Base-by-base conservation (phyloP, 192 early-diverging fungal genomes). In the Mortierella claussenii region DNA sequence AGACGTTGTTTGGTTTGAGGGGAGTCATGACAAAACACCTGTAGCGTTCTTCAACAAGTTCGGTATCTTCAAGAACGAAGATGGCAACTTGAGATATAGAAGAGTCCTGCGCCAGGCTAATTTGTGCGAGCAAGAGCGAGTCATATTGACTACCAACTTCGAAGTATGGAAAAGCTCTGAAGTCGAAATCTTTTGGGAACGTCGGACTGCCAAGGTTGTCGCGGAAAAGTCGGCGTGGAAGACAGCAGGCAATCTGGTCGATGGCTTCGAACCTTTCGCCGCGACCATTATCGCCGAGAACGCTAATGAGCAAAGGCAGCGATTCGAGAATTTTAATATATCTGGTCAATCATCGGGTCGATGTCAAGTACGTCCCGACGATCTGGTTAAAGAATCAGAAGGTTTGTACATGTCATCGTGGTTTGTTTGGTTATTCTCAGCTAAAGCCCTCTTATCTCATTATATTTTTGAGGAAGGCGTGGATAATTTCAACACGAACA, bases 201-300 rank as follows among this genome's bases (percentile, higher is more conserved):
- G 44, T 9, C 26, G 18, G 57, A 59, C 43, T 32, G 42, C 57
- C 15, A 59, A 46, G 18, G 44, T 27, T 40, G 20, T 59, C 44
- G 57, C 57, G 4, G 42, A 59, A 3, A 32, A 59, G 46, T 44
- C 40, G 20, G 44, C 57, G 32, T 59, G 57, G 57, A 59, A 45
- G 42, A 59, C 44, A 33, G 57, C 57, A 59, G 57, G 57, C 57
- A 32, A 59, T 27, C 36, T 59, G 57, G 46, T 59, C 40, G 42
- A 33, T 46, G 57, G 57, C 57, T 59, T 43, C 30, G 27, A 59
- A 18, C 57, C 43, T 23, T 59, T 59, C 26, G 44, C 27, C 26
- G 44, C 36, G 57, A 47, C 30, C 44, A 59, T 47, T 59, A 47
- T 59, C 26, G 28, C 57, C 40, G 57, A 59, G 44, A 59, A 59